These are phyloP conservation scores for Lathyrus sativus DNA, from an alignment of 306 rosid species.

Conservation along the genomic window DNA sequence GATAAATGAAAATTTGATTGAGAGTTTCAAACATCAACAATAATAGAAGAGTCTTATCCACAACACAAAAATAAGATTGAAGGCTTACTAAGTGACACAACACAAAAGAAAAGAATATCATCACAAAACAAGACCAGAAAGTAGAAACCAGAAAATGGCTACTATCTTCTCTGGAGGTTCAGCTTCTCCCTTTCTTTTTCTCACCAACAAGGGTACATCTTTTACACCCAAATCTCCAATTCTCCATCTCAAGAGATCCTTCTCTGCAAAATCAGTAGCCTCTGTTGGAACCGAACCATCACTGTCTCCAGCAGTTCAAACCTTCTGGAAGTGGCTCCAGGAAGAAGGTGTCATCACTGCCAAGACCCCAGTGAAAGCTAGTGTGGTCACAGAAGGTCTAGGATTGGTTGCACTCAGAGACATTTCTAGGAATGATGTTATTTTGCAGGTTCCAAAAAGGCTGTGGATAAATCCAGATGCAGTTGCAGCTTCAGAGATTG, in stretches of 20 bases:
- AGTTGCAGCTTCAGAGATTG: constrained; percentile 82
- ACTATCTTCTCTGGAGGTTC: constrained; percentile 38
- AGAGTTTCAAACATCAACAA: neutral
- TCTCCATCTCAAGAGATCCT: constrained; percentile 38
- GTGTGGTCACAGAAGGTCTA: constrained; percentile 72
- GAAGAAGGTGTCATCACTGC: constrained; percentile 76
- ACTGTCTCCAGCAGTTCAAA: constrained; percentile 56
- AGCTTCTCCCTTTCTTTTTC: constrained; percentile 39
- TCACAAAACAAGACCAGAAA: constrained; percentile 14
- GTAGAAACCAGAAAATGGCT: constrained; percentile 42
- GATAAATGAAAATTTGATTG: neutral
- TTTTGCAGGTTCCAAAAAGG: constrained; percentile 89
- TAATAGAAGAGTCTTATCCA: constrained; percentile 41
- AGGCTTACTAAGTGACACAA: constrained; percentile 12
- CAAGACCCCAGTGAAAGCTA: constrained; percentile 80
- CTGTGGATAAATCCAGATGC: constrained; percentile 95
- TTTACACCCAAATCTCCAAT: constrained; percentile 17
- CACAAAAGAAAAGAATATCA: neutral
- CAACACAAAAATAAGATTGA: constrained; percentile 22
- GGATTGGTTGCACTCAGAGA: constrained; percentile 71
- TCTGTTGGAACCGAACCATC: constrained; percentile 60
- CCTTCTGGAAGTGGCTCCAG: constrained; percentile 86
- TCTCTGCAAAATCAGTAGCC: constrained; percentile 39
- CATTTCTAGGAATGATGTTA: constrained; percentile 73
- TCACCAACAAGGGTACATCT: constrained; percentile 32